Evolutionary conservation across 1,284 basidiomycete genomes (phyloP).

Genomic region (Pseudozyma pruni): DNA sequence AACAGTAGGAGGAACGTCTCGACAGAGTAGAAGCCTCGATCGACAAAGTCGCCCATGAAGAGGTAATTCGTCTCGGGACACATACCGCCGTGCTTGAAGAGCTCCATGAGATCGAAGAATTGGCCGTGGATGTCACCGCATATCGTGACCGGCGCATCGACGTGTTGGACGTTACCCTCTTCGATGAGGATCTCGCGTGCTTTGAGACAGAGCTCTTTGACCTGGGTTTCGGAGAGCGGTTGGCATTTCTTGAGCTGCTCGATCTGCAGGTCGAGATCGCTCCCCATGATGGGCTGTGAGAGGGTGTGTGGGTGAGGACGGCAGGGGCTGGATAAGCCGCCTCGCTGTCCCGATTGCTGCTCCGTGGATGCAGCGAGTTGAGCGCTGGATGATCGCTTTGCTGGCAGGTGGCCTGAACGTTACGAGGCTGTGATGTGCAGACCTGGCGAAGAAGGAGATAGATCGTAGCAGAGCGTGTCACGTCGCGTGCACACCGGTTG

Average conservation of each 20-base stretch:
- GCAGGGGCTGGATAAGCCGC: constrained; percentile 19
- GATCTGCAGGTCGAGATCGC: constrained; percentile 60
- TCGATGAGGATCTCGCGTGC: constrained; percentile 93
- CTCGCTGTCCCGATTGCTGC: constrained; percentile 18
- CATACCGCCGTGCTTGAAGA: constrained; percentile 93
- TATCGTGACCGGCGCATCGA: constrained; percentile 96
- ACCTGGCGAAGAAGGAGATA: too few relatives aligned
- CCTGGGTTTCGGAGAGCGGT: constrained; percentile 60
- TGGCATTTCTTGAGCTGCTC: constrained; percentile 63
- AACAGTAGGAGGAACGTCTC: constrained; percentile 95
- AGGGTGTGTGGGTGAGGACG: constrained; percentile 4
- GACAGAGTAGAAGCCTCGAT: constrained; percentile 93
- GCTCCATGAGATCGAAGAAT: constrained; percentile 96
- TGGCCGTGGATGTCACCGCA: constrained; percentile 99
- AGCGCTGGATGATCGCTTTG: too few relatives aligned
- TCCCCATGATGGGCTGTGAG: constrained; percentile 35
- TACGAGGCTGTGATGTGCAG: not conserved
- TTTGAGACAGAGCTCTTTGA: constrained; percentile 80
- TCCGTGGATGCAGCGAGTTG: not conserved
- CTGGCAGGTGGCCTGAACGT: too few relatives aligned
- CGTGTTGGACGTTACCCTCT: constrained; percentile 95
- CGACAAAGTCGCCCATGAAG: constrained; percentile 79
- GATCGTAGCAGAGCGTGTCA: too few relatives aligned
- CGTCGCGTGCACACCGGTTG: too few relatives aligned
- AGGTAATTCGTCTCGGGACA: constrained; percentile 97